Conservation (phyloP, 495 filamentous ascomycete species). For the Aspergillus asperescens region DNA sequence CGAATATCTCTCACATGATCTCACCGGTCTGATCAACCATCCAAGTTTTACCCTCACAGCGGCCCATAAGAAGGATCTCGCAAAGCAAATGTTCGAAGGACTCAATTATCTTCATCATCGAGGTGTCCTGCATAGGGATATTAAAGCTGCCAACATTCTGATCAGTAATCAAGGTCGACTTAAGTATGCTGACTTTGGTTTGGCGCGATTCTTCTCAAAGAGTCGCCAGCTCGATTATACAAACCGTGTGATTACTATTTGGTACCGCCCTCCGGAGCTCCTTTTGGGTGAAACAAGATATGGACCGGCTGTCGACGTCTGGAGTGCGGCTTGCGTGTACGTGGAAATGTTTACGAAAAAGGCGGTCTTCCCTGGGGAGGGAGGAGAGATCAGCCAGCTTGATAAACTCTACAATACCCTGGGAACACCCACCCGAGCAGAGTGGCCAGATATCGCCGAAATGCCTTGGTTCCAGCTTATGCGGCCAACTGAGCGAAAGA, state of each 20-base stretch:
- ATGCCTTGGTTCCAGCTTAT: slow-evolving; percentile 97
- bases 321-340: slow-evolving; percentile 95
- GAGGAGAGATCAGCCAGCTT: slow-evolving; percentile 88
- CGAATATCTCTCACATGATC: slow-evolving; percentile 94
- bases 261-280: slow-evolving; percentile 93
- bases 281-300: slow-evolving; percentile 93
- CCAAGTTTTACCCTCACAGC: slow-evolving; percentile 83
- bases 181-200: slow-evolving; percentile 93
- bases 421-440: slow-evolving; percentile 74
- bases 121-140: slow-evolving; percentile 92
- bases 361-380: slow-evolving; percentile 93
- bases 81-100: slow-evolving; percentile 89
- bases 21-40: slow-evolving; percentile 85
- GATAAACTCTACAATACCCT: slow-evolving; percentile 93
- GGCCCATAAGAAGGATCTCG: slow-evolving; percentile 88
- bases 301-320: slow-evolving; percentile 91
- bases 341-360: slow-evolving; percentile 94
- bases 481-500: slow-evolving; percentile 64
- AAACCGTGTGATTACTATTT: slow-evolving; percentile 93
- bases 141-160: slow-evolving; percentile 92
- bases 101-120: slow-evolving; percentile 90
- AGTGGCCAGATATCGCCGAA: slow-evolving; percentile 84
- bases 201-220: slow-evolving; percentile 96
- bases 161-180: slow-evolving; percentile 82
- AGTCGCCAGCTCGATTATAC: slow-evolving; percentile 92